phyloP scores from a whole-genome alignment of 768 basidiomycete genomes.

The Chiua virens region DNA sequence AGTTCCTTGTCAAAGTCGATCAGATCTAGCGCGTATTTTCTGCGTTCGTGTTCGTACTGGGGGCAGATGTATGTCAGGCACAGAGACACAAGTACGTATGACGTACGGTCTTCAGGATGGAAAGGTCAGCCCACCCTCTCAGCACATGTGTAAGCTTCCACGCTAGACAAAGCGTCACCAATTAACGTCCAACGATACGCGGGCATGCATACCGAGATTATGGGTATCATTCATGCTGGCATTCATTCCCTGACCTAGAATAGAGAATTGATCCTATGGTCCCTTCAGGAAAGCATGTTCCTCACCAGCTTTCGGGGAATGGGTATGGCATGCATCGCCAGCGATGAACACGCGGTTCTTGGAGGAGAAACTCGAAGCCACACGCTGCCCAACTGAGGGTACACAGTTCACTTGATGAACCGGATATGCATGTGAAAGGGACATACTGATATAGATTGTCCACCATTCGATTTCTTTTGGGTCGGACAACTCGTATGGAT shows the following conservation, averaged over 20 bases:
- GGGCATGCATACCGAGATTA: slow-evolving; percentile 50
- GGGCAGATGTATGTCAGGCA: too few species aligned
- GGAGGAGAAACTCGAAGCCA: slow-evolving; percentile 61
- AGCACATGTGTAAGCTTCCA: too few species aligned
- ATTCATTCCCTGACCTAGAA: slow-evolving; percentile 73
- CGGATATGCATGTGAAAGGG: background rate
- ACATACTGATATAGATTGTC: slow-evolving; percentile 68
- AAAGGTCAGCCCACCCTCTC: slow-evolving; percentile 24
- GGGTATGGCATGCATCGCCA: slow-evolving; percentile 74
- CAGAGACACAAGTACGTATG: too few species aligned
- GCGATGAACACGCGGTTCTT: slow-evolving; percentile 73
- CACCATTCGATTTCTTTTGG: slow-evolving; percentile 64
- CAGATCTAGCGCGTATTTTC: too few species aligned
- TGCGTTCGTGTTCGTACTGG: too few species aligned
- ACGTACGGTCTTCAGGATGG: background rate
- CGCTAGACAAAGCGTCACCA: too few species aligned
- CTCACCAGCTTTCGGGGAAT: slow-evolving; percentile 64
- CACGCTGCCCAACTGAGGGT: slow-evolving; percentile 65
- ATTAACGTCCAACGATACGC: slow-evolving; percentile 35
- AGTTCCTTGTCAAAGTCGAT: too few species aligned
- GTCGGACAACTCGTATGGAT: slow-evolving; percentile 53
- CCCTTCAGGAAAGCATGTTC: background rate
- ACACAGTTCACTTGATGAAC: background rate
- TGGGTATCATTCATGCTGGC: slow-evolving; percentile 19
- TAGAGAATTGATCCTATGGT: background rate